phyloP scores from a whole-genome alignment of 805 yeast genomes.

The Metschnikowia drakensbergensis region DNA sequence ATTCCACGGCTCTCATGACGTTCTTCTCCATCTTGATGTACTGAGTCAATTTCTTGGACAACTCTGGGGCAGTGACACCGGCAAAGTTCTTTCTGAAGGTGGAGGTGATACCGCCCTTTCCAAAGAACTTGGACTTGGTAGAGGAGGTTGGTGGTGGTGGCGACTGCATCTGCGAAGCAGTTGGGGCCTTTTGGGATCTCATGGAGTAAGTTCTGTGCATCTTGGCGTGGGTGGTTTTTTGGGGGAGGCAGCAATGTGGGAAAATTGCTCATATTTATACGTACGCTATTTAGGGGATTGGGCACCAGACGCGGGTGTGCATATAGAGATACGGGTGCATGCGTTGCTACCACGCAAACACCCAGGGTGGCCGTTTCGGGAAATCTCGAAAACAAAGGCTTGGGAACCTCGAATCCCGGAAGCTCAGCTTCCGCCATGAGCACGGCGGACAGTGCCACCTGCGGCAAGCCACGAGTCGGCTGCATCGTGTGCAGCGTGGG shows the following conservation, averaged over 20 bases:
- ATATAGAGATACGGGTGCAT: background rate
- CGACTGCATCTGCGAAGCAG: conserved; percentile 73
- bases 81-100: conserved; percentile 79
- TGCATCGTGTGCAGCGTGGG: too few species aligned
- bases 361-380: background rate
- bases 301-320: conserved; percentile 2
- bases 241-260: conserved; percentile 2
- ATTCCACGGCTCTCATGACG: conserved; percentile 89
- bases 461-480: too few species aligned
- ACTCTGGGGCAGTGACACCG: conserved; percentile 91
- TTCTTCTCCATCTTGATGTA: conserved; percentile 95
- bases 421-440: too few species aligned
- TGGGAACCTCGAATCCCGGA: background rate
- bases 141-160: conserved; percentile 82
- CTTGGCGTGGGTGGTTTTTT: conserved; percentile 9
- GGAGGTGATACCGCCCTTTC: conserved; percentile 65
- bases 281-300: conserved; percentile 1
- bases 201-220: conserved; percentile 87
- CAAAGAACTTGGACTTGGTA: conserved; percentile 70
- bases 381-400: background rate
- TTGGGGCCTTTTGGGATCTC: conserved; percentile 75
- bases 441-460: too few species aligned
- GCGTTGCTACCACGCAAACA: conserved; percentile 1
- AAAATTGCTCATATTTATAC: conserved; percentile 7
- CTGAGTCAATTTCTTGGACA: conserved; percentile 86